Conservation (phyloP, 176 grass and related monocot species). For the Metroxylon sagu region DNA sequence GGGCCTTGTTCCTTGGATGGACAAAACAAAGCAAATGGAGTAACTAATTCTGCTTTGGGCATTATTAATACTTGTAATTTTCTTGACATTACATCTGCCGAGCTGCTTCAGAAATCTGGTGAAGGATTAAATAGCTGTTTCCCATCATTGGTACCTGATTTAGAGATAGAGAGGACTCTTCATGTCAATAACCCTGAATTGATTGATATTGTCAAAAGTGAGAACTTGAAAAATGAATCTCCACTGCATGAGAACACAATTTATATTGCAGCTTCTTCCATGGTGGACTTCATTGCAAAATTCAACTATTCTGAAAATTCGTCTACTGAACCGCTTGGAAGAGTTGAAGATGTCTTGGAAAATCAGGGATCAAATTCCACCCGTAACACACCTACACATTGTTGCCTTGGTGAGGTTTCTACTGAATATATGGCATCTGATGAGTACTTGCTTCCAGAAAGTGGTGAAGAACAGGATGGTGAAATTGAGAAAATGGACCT, state of each 20-base stretch:
- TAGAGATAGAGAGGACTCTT: constrained; percentile 9
- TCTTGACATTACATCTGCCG: constrained; percentile 6
- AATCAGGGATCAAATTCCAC: constrained; percentile 3
- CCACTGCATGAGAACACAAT: constrained; percentile 14
- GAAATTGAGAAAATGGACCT: constrained; percentile 1
- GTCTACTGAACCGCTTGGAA: constrained; percentile 3
- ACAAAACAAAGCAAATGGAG: too few species aligned
- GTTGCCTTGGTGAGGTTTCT: constrained; percentile 22
- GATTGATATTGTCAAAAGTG: constrained; percentile 10
- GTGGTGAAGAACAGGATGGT: constrained; percentile 11
- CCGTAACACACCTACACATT: not conserved
- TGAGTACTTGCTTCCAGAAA: constrained; percentile 20
- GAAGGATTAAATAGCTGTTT: constrained; percentile 5
- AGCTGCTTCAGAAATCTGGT: constrained; percentile 15
- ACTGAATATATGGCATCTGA: constrained; percentile 5
- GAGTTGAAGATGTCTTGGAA: constrained; percentile 16
- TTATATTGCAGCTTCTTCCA: constrained; percentile 14
- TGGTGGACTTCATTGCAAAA: constrained; percentile 15
- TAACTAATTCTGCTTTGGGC: not conserved
- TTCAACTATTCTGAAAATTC: constrained; percentile 9
- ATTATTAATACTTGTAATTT: constrained; percentile 16
- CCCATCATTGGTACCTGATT: constrained; percentile 17
- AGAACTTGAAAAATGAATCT: constrained; percentile 14
- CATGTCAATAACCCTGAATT: constrained; percentile 13
- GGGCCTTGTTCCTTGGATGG: not conserved